A percentile compares a stretch with the other conserved stretches of the same genome.
Conservation (phyloP, 164 flowering plant species). For the Malania oleifera region DNA sequence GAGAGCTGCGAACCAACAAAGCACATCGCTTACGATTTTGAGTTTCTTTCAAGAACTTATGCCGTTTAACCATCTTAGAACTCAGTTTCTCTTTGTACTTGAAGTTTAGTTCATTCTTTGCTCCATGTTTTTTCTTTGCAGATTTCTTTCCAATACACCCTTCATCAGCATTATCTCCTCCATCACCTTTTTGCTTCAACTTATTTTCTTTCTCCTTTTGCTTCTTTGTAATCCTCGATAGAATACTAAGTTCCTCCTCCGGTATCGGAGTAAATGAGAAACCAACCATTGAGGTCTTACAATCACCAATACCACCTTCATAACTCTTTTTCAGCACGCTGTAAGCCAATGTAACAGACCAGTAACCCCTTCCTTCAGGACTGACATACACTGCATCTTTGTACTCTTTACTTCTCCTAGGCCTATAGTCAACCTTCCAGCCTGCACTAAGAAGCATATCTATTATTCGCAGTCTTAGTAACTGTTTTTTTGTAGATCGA, state of each 20-base stretch:
- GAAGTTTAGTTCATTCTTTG: neutral
- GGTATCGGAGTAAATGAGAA: conserved; percentile 46
- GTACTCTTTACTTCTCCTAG: conserved; percentile 50
- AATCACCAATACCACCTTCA: conserved; percentile 28
- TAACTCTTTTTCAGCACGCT: conserved; percentile 31
- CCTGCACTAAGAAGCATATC: conserved; percentile 53
- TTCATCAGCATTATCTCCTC: neutral
- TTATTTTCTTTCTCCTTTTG: conserved; percentile 17
- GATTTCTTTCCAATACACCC: conserved; percentile 10
- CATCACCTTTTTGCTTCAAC: conserved; percentile 7
- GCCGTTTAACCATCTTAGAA: neutral
- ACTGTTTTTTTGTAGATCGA: conserved; percentile 32
- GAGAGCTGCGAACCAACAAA: conserved; percentile 38
- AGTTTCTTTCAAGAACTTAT: conserved; percentile 3
- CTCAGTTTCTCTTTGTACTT: conserved; percentile 7
- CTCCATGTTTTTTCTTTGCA: conserved; percentile 1
- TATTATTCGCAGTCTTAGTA: conserved; percentile 46
- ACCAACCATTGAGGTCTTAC: conserved; percentile 5
- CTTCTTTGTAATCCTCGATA: conserved; percentile 25
- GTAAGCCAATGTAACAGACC: conserved; percentile 83
- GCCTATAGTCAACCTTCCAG: conserved; percentile 68
- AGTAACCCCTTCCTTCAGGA: conserved; percentile 50
- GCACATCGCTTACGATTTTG: conserved; percentile 31
- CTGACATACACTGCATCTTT: conserved; percentile 68
- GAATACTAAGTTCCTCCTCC: conserved; percentile 31